Evolutionary conservation across 2,329 filamentous ascomycete genomes (phyloP), one percentile per base, ranked within the genome.

Genomic region (Cryoendolithus antarcticus): DNA sequence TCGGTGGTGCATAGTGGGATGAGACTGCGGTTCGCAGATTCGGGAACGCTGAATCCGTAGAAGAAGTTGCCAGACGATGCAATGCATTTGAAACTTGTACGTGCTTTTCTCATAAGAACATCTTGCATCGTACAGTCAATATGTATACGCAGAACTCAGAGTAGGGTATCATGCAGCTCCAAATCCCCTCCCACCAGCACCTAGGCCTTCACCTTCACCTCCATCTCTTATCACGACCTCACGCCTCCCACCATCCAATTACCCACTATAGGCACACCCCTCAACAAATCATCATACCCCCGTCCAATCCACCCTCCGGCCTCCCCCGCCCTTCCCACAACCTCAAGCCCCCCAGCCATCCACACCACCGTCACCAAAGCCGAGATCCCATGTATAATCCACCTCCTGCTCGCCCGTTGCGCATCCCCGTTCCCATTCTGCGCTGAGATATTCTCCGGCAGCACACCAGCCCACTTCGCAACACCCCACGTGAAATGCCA

Each of bases 401-500:
- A 76, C 76, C 82, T 82, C 51, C 74, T 74, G 54, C 76, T 71
- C 55, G 78, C 77, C 55, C 73, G 71, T 42, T 66, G 64, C 45
- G 70, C 59, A 36, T 70, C 65, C 29, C 68, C 69, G 51, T 64
- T 61, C 56, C 51, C 62, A 57, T 64, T 65, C 56, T 67, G 56
- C 51, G 61, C 57, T 50, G 65, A 64, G 59, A 75, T 51, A 60
- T 71, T 46, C 2, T 69, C 67, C 12, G 80, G 79, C 37, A 77
- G 69, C 34, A 73, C 66, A 0, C 77, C 77, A 43, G 88, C 63
- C 82, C 85, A 95, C 59, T 76, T 81, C n/a, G 85, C 83, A 62
- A 77, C 76, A 2, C 88, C 88, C 75, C 86, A 93, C 6, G 83
- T 74, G 58, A 88, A 77, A 63, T 95, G 88, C 43, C 78, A 83